Conservation (phyloP, 164 flowering plant genomes). For the Umbellularia californica region DNA sequence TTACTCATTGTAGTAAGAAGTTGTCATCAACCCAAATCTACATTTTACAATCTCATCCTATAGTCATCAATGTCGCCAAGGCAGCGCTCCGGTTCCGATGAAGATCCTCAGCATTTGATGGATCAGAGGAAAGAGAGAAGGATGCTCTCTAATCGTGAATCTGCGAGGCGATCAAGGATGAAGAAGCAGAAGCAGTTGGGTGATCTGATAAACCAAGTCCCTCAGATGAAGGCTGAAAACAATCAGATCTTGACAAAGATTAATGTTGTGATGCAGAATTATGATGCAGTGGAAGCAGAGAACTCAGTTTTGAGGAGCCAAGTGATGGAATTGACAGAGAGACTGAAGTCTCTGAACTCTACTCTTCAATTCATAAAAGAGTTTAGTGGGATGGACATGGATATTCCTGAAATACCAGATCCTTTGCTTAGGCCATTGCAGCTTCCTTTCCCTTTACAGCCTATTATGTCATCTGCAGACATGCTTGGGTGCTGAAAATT, state of each 20-base stretch:
- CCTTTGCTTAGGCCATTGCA: slow-evolving; percentile 47
- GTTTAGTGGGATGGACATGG: slow-evolving; percentile 25
- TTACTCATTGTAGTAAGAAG: not conserved
- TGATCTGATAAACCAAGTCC: slow-evolving; percentile 38
- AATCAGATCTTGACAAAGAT: slow-evolving; percentile 17
- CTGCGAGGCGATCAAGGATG: slow-evolving; percentile 61
- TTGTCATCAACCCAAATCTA: not conserved
- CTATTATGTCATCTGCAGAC: slow-evolving; percentile 40
- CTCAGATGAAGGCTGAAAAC: slow-evolving; percentile 25
- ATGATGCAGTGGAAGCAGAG: slow-evolving; percentile 25
- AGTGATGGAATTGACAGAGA: slow-evolving; percentile 29
- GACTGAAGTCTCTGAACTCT: slow-evolving; percentile 34
- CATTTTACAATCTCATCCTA: not conserved
- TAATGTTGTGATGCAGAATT: slow-evolving; percentile 12
- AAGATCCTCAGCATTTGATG: slow-evolving; percentile 11
- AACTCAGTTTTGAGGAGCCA: slow-evolving; percentile 40
- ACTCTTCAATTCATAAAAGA: slow-evolving; percentile 22
- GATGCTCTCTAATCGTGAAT: slow-evolving; percentile 65
- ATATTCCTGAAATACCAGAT: slow-evolving; percentile 35
- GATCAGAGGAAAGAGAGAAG: slow-evolving; percentile 57
- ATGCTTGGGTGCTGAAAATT: slow-evolving; percentile 37
- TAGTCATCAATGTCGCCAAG: not conserved
- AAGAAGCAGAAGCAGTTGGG: slow-evolving; percentile 56
- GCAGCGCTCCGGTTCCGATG: slow-evolving; percentile 21
- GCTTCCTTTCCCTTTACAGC: slow-evolving; percentile 30